These are phyloP conservation scores for Moesziomyces sp. DNA, from an alignment of 1,284 basidiomycete species.

Conservation along the genomic window DNA sequence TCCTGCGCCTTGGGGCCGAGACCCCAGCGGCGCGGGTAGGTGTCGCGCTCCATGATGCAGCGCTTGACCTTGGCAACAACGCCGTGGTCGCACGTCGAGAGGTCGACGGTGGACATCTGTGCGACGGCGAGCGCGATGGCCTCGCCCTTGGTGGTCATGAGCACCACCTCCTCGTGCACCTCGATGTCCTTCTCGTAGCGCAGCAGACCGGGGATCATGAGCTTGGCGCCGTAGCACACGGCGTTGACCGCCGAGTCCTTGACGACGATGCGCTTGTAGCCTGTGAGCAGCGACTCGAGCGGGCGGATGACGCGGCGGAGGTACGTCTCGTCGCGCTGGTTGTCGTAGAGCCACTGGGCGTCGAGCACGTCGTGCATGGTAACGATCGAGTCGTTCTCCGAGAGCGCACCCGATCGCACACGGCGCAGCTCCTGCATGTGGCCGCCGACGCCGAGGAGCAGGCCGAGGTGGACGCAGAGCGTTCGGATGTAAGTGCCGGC, in stretches of 20 bases:
- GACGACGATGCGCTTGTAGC: constrained; percentile 98
- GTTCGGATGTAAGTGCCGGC: constrained; percentile 99
- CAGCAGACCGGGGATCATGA: constrained; percentile 98
- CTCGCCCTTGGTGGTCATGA: constrained; percentile 99
- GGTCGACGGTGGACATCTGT: constrained; percentile 94
- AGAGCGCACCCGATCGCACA: constrained; percentile 93
- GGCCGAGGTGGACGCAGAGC: constrained; percentile 94
- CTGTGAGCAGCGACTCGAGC: constrained; percentile 90
- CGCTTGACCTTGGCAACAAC: constrained; percentile 99
- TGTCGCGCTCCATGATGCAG: constrained; percentile 98
- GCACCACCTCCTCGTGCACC: constrained; percentile 93
- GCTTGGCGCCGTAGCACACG: constrained; percentile 98
- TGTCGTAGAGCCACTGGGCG: constrained; percentile 98
- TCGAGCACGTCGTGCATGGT: constrained; percentile 99
- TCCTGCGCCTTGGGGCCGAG: constrained; percentile 94
- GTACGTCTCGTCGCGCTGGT: constrained; percentile 98
- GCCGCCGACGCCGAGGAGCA: constrained; percentile 93
- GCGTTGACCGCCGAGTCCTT: constrained; percentile 99
- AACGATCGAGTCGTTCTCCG: constrained; percentile 97
- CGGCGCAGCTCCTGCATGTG: constrained; percentile 99
- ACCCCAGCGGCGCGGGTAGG: constrained; percentile 97
- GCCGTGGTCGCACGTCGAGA: constrained; percentile 97
- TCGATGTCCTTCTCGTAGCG: constrained; percentile 97
- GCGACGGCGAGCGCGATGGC: constrained; percentile 88
- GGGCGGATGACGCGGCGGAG: constrained; percentile 94